Conservation (phyloP, 371 early-diverging fungal species). For the Mucor plumbeus region DNA sequence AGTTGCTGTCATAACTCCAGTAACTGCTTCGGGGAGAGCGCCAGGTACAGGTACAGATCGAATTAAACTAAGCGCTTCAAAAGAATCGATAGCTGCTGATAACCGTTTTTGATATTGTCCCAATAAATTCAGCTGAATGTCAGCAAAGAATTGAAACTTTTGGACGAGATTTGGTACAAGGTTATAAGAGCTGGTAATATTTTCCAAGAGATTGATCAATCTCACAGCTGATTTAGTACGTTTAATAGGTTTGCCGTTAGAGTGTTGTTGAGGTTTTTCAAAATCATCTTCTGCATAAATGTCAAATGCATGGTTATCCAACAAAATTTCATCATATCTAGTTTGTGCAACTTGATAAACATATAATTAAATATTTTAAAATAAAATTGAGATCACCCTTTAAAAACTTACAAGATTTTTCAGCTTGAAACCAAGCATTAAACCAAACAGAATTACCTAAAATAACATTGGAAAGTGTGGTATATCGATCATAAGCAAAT, state of each 20-base stretch:
- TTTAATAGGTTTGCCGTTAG: slow-evolving; percentile 14
- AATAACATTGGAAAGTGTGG: slow-evolving; percentile 56
- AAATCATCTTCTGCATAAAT: slow-evolving; percentile 50
- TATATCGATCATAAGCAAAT: slow-evolving; percentile 61
- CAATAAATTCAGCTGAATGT: slow-evolving; percentile 58
- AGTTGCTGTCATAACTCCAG: slow-evolving; percentile 45
- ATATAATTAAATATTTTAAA: background rate
- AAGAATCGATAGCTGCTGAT: slow-evolving; percentile 54
- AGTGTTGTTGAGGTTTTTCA: slow-evolving; percentile 28
- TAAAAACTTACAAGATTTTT: slow-evolving; percentile 63
- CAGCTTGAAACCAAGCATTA: slow-evolving; percentile 74
- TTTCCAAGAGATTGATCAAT: slow-evolving; percentile 62
- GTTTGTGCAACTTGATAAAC: slow-evolving; percentile 46
- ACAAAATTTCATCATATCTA: slow-evolving; percentile 66
- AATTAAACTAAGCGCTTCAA: slow-evolving; percentile 54
- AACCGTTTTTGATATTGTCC: slow-evolving; percentile 55
- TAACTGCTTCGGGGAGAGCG: slow-evolving; percentile 57
- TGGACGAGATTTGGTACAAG: slow-evolving; percentile 41
- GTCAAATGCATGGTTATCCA: slow-evolving; percentile 68
- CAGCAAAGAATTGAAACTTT: slow-evolving; percentile 55
- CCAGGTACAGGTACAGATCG: slow-evolving; percentile 58
- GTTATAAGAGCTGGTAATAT: slow-evolving; percentile 59
- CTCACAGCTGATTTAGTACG: slow-evolving; percentile 61
- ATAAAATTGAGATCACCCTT: background rate
- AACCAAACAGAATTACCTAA: slow-evolving; percentile 65